Conservation (phyloP, 1,284 basidiomycete species). For the Cryptococcus jaspeensis region DNA sequence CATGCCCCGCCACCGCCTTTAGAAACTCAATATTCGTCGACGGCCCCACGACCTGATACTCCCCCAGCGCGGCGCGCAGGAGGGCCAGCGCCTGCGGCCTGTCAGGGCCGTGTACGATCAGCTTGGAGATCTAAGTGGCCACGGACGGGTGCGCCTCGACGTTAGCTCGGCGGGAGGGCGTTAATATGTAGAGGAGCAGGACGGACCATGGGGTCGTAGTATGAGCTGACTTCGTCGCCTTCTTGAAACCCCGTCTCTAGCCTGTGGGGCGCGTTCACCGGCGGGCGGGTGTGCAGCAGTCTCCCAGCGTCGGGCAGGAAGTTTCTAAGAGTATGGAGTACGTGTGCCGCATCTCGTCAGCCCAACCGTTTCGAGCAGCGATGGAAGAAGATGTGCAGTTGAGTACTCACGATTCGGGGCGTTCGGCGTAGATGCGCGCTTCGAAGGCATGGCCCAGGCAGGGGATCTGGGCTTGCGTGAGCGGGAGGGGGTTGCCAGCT, state of each 20-base stretch:
- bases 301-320: conserved; percentile 89
- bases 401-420: conserved; percentile 64
- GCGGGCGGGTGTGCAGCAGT: conserved; percentile 65
- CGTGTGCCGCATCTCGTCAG: too few species aligned
- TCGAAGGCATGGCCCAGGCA: conserved; percentile 91
- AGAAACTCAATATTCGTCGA: conserved; percentile 90
- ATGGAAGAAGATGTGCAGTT: too few species aligned
- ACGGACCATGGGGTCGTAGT: conserved; percentile 93
- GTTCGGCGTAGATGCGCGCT: conserved; percentile 95
- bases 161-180: neutral
- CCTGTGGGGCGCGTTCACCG: conserved; percentile 63
- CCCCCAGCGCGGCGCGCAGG: conserved; percentile 73
- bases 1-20: conserved; percentile 69
- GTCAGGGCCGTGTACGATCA: conserved; percentile 86
- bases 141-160: neutral
- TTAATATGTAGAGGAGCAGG: conserved; percentile 51
- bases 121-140: conserved; percentile 52
- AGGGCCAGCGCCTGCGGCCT: conserved; percentile 80
- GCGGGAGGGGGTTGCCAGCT: conserved; percentile 78
- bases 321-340: conserved; percentile 53
- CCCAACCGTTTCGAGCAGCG: too few species aligned
- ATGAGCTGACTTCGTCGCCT: conserved; percentile 84
- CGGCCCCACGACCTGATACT: conserved; percentile 88
- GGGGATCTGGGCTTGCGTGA: conserved; percentile 72
- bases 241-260: conserved; percentile 88